Base-by-base conservation (phyloP, 257 asterid genomes). In the Gentiana macrophylla region DNA sequence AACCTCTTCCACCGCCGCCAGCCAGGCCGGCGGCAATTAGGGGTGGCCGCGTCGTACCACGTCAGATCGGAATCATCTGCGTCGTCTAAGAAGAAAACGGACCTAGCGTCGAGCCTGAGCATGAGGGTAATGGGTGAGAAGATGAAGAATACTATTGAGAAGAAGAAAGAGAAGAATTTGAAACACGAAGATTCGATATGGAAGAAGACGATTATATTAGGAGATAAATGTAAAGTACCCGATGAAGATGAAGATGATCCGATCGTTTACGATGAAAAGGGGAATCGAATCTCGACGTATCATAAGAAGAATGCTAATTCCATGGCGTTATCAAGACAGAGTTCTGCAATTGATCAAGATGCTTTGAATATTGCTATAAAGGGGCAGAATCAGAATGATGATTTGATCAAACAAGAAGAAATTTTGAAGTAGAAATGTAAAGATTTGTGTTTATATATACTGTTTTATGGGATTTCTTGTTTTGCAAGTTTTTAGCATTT, bases 151-250 rank as follows among this genome's bases (percentile, higher is more conserved):
- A 15, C 33, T 5, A 32, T 8, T 46, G 44, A 49, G 2, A 54
- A 47, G 12, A 76, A 60, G 61, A 64, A 60, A 38, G 73, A 76
- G 36, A 79, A 68, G 59, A 75, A 75, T 52, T 55, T 72, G 67
- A 79, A 80, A 37, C 86, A 71, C 6, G 94, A 90, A 64, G 97
- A 90, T 50, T 90, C 94, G 43, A 60, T 90, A 5, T 90, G 96
- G 97, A 90, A 79, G 70, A 90, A 86, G 70, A 76, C 87, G 33
- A 90, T 90, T n/a, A 86, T 90, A 34, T 54, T 90, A 45, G 97
- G 97, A 6, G 97, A 90, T 64, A 80, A 79, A 63, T 84, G 94
- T 71, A 80, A 70, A 73, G 84, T 86, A 5, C 88, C 91, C 0
- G 85, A 80, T n/a, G 86, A 77, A 1, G 79, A 77, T 24, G 24